Evolutionary conservation across 176 grass and related monocot species (phyloP).

Genomic region (Otatea glauca): DNA sequence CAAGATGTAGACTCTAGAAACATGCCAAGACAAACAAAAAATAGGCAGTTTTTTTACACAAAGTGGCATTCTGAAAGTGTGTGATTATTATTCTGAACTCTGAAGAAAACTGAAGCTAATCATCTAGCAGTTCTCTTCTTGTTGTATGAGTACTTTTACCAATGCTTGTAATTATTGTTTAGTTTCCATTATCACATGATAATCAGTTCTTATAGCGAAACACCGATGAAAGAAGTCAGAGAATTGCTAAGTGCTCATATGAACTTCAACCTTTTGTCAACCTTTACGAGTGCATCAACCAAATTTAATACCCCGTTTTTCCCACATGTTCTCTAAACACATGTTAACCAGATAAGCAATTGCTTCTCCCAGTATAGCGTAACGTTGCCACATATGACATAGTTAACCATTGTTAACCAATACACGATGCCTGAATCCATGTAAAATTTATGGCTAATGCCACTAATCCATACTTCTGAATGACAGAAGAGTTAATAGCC

Average conservation of each 20-base stretch:
- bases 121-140: neutral
- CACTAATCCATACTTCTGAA: conserved; percentile 25
- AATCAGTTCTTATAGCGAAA: neutral
- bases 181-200: neutral
- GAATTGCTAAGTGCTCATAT: neutral
- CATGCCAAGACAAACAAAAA: conserved; percentile 37
- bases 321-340: neutral
- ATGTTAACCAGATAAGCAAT: neutral
- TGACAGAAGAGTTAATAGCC: conserved; percentile 19
- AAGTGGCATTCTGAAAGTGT: neutral
- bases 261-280: conserved; percentile 15
- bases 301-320: conserved; percentile 18
- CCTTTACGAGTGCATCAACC: conserved; percentile 12
- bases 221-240: neutral
- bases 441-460: conserved; percentile 23
- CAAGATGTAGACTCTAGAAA: conserved; percentile 11
- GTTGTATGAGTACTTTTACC: neutral
- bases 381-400: neutral
- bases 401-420: conserved; percentile 14
- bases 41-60: neutral
- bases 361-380: neutral
- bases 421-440: neutral
- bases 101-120: conserved; percentile 34
- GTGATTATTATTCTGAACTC: conserved; percentile 17
- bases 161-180: conserved; percentile 13